Percentiles rank a stretch among this genome's conserved stretches.
Conservation (phyloP, 2,329 filamentous ascomycete species). For the Remersonia thermophila region DNA sequence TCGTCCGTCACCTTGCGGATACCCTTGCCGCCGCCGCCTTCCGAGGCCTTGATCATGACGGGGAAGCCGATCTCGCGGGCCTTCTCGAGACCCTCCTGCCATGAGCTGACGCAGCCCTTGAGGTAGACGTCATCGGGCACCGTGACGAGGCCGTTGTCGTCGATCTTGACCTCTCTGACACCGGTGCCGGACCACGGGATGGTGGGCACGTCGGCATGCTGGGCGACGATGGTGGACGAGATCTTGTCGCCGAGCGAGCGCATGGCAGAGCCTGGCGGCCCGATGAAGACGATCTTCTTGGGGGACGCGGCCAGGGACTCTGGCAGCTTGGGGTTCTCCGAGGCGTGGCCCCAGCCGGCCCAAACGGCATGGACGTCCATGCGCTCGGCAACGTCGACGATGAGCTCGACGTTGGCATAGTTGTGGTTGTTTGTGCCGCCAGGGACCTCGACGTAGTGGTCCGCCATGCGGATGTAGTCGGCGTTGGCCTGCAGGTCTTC, state of each 20-base stretch:
- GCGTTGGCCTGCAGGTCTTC: constrained; percentile 96
- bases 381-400: constrained; percentile 95
- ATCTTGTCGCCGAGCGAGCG: constrained; percentile 99
- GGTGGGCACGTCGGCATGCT: constrained; percentile 90
- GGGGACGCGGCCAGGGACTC: constrained; percentile 91
- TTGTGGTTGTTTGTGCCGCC: constrained; percentile 99
- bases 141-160: constrained; percentile 78
- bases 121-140: constrained; percentile 76
- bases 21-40: constrained; percentile 97
- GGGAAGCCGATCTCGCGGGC: constrained; percentile 92
- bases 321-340: constrained; percentile 94
- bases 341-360: constrained; percentile 98
- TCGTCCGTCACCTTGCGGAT: constrained; percentile 88
- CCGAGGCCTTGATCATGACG: constrained; percentile 99
- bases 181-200: constrained; percentile 99
- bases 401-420: constrained; percentile 98
- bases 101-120: constrained; percentile 81
- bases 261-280: constrained; percentile 95
- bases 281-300: constrained; percentile 99
- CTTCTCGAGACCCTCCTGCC: constrained; percentile 77
- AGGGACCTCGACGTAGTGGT: constrained; percentile 98
- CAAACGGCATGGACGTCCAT: constrained; percentile 98
- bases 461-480: constrained; percentile 98
- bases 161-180: constrained; percentile 67
- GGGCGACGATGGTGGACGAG: constrained; percentile 96